Percentiles rank a stretch among this genome's conserved stretches.
phyloP scores from a whole-genome alignment of 306 rosid species.

The Malus sylvestris region DNA sequence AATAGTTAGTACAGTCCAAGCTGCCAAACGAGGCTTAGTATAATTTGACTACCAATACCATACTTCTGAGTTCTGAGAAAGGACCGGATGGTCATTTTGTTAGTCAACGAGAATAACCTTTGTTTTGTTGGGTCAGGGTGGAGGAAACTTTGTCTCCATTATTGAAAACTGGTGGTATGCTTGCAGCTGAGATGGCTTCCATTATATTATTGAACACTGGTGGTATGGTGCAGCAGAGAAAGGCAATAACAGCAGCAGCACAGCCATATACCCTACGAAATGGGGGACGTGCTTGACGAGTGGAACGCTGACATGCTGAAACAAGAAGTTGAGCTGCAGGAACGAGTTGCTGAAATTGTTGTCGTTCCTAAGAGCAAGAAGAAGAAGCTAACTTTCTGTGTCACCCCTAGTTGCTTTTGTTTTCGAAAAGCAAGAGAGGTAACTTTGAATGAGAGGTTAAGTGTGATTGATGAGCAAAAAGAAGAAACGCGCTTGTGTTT shows the following conservation, averaged over 20 bases:
- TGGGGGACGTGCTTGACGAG: not conserved
- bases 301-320: too few species aligned
- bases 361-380: not conserved
- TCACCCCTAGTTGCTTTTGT: not conserved
- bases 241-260: not conserved
- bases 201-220: too few species aligned
- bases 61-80: not conserved
- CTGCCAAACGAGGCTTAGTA: too few species aligned
- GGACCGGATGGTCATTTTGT: slow-evolving; percentile 25
- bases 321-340: too few species aligned
- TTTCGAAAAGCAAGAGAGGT: not conserved
- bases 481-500: not conserved
- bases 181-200: not conserved
- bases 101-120: slow-evolving; percentile 6
- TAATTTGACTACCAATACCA: not conserved
- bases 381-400: not conserved
- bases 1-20: too few species aligned
- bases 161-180: not conserved
- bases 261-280: not conserved
- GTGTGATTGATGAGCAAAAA: not conserved
- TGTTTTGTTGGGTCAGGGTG: not conserved
- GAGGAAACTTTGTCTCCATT: not conserved
- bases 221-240: too few species aligned
- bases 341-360: too few species aligned
- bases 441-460: not conserved